Conservation (phyloP, 495 filamentous ascomycete genomes). For the Parathielavia hyrcaniae region DNA sequence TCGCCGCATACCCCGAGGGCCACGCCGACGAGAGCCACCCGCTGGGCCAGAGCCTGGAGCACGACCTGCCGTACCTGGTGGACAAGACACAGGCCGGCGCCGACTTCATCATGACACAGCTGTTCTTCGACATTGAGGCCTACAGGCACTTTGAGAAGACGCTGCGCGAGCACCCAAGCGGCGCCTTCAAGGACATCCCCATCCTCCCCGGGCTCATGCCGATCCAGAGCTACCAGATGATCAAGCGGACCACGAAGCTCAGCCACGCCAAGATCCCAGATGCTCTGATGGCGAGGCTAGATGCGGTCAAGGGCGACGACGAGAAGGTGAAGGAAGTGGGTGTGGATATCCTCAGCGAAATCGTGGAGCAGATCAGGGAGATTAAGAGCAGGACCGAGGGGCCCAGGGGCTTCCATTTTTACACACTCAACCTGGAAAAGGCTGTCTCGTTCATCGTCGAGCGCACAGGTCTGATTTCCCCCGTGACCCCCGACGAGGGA, state of each 20-base stretch:
- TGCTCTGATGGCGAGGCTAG: conserved; percentile 61
- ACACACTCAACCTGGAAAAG: conserved; percentile 94
- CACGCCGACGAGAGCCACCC: conserved; percentile 85
- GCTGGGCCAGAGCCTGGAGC: conserved; percentile 66
- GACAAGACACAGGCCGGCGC: conserved; percentile 89
- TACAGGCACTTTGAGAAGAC: conserved; percentile 72
- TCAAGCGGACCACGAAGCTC: conserved; percentile 90
- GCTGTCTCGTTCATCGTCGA: conserved; percentile 90
- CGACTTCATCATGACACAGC: conserved; percentile 98
- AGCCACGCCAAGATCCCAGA: conserved; percentile 78
- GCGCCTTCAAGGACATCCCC: conserved; percentile 76
- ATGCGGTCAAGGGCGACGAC: conserved; percentile 79
- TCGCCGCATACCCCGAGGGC: conserved; percentile 91
- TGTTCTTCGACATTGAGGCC: conserved; percentile 85
- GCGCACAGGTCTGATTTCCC: conserved; percentile 71
- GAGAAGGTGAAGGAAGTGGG: conserved; percentile 78
- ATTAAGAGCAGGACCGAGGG: conserved; percentile 44
- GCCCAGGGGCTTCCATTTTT: conserved; percentile 88
- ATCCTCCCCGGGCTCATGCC: conserved; percentile 97
- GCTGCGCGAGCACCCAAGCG: conserved; percentile 75
- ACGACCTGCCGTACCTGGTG: conserved; percentile 82
- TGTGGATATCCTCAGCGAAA: conserved; percentile 64
- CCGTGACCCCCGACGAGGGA: conserved; percentile 38
- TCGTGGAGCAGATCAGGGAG: conserved; percentile 62
- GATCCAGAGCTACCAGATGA: conserved; percentile 92